Evolutionary conservation across 805 yeast genomes (phyloP), one percentile per base, ranked within the genome.

Genomic region (Kockiozyma suomiensis): DNA sequence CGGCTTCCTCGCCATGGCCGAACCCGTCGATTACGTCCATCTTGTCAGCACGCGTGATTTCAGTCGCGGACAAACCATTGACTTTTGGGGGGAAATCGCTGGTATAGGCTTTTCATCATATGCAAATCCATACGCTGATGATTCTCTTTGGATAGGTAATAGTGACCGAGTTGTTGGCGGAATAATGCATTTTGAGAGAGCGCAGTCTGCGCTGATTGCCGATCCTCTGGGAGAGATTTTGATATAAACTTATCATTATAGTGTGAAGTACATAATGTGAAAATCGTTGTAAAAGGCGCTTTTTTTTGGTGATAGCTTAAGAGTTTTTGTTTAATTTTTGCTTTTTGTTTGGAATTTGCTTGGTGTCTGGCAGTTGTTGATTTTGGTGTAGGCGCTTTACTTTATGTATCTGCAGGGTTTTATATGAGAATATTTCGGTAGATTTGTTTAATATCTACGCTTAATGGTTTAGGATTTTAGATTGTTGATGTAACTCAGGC

Each of bases 121-220:
- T 28, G 28, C 50, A 12, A 46, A 28, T 13, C 41, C 15, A 15
- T 28, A 48, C 15, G 40, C 54, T 15, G 63, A 59, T 35, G 56
- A 48, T 17, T 46, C 62, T 6, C 73, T 85, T 53, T 74, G 82
- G 3, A 73, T 84, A 2, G 88, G 87, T 0, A 76, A 82, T 5
- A 76, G 81, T 60, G 88, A 85, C 68, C 75, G 77, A 46, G 77
- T 82, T 0, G 75, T 81, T 49, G 88, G 88, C 1, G 88, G 88
- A 0, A 76, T 85, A 3, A 66, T 84, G 54, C 80, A 79, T 65
- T 83, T 79, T 66, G 74, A 76, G 23, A 38, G 66, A 33, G 17
- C 10, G 2, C 26, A 25, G 26, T 19, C 50, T 35, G 6, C 50
- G 32, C 42, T 41, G 10, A 19, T n/a, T 38, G 47, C n/a, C 8